Percentiles rank a stretch among this genome's conserved stretches.
phyloP scores from a whole-genome alignment of 139 green algal species.

The Micractinium conductrix region DNA sequence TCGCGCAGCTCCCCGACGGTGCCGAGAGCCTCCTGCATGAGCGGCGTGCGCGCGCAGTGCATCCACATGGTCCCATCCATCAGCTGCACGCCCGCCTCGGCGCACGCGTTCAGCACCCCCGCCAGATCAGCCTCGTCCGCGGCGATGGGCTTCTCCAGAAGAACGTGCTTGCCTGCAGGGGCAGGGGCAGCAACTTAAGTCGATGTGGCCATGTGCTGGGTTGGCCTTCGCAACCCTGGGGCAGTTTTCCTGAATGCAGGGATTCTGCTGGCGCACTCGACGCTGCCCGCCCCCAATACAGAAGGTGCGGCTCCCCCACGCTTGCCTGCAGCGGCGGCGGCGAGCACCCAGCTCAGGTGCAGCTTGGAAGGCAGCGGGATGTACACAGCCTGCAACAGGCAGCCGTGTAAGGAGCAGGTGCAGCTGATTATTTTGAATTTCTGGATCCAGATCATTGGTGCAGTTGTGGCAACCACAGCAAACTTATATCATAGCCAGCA shows the following conservation, averaged over 20 bases:
- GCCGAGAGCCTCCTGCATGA: conserved; percentile 27
- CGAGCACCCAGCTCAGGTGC: conserved; percentile 62
- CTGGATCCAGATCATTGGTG: no score
- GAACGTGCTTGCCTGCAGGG: conserved; percentile 55
- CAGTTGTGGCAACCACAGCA: no score
- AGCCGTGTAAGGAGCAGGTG: background rate
- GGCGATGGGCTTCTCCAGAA: conserved; percentile 66
- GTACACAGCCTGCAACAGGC: conserved; percentile 51
- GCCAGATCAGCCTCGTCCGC: conserved; percentile 28
- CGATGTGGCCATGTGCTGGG: no score
- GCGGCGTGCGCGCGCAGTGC: background rate
- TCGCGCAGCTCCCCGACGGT: conserved; percentile 32
- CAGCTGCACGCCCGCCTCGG: conserved; percentile 39
- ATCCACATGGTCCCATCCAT: conserved; percentile 61
- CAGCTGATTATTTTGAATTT: no score
- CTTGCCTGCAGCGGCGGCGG: conserved; percentile 43
- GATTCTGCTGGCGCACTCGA: no score
- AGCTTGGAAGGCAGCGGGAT: conserved; percentile 57
- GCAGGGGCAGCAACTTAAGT: conserved; percentile 57
- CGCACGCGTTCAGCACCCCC: conserved; percentile 31
- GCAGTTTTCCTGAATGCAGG: no score
- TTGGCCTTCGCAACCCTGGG: no score
- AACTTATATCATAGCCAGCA: no score
- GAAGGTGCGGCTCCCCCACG: no score
- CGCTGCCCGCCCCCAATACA: no score